Conservation (phyloP, 2,329 filamentous ascomycete species). For the Achaetomium macrosporum region DNA sequence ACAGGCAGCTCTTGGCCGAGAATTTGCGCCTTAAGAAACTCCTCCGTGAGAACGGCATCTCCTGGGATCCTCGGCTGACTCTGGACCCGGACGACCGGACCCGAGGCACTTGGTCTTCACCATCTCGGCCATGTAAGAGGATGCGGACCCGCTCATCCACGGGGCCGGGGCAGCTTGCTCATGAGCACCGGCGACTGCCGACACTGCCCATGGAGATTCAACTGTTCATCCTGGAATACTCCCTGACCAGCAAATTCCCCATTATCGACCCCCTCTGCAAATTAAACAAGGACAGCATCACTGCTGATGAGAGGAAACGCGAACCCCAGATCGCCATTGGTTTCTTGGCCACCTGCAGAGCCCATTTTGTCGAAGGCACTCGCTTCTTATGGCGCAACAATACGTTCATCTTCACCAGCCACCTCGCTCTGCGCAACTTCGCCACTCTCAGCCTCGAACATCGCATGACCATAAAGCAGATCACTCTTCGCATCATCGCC, state of each 20-base stretch:
- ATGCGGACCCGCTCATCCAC: constrained; percentile 10
- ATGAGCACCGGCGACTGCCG: constrained; percentile 27
- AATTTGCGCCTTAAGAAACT: constrained; percentile 46
- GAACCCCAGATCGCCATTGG: constrained; percentile 47
- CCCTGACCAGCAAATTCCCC: constrained; percentile 42
- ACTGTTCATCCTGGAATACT: constrained; percentile 46
- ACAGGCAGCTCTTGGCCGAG: constrained; percentile 42
- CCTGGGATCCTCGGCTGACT: constrained; percentile 39
- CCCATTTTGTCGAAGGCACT: constrained; percentile 44
- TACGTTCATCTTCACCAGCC: constrained; percentile 49
- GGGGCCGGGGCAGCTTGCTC: neutral
- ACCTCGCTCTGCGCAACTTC: constrained; percentile 44
- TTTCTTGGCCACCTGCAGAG: constrained; percentile 47
- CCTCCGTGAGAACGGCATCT: constrained; percentile 46
- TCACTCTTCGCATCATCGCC: constrained; percentile 49
- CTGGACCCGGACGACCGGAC: constrained; percentile 13
- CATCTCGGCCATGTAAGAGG: neutral
- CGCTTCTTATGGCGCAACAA: constrained; percentile 48
- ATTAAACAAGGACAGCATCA: constrained; percentile 38
- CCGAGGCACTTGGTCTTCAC: constrained; percentile 8
- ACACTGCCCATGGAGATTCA: constrained; percentile 48
- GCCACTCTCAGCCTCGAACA: constrained; percentile 38
- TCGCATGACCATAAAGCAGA: constrained; percentile 39
- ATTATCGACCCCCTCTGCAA: constrained; percentile 51
- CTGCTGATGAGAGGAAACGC: constrained; percentile 38